Conservation (phyloP, 441 rosid species). For the Euphorbia celastroides region DNA sequence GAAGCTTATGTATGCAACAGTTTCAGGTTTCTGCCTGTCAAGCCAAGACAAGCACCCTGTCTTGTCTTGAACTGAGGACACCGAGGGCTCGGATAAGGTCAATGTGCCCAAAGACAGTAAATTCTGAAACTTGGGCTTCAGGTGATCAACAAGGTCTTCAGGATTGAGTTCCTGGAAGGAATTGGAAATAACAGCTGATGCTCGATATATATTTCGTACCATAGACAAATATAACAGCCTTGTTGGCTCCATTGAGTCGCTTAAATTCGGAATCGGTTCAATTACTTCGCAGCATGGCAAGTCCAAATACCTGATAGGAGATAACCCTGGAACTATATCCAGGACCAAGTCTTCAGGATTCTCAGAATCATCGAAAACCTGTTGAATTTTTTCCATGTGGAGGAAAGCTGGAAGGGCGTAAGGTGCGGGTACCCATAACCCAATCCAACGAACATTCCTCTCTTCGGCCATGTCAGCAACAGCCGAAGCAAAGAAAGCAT, state of each 20-base stretch:
- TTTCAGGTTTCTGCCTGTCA: not conserved
- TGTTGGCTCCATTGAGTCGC: no score
- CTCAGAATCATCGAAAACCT: not conserved
- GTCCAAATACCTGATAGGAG: not conserved
- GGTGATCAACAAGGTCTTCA: not conserved
- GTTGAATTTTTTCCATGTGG: not conserved
- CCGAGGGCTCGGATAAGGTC: not conserved
- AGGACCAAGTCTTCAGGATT: not conserved
- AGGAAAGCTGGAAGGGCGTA: not conserved
- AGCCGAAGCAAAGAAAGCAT: not conserved
- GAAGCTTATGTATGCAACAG: constrained; percentile 1
- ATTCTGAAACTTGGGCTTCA: constrained; percentile 2
- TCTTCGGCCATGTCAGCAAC: not conserved
- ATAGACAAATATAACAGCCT: not conserved
- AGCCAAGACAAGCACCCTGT: constrained; percentile 15
- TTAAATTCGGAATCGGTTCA: no score
- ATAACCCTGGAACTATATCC: not conserved
- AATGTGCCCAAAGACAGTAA: not conserved
- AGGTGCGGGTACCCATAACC: not conserved
- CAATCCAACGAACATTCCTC: constrained; percentile 3
- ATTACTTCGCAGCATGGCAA: no score
- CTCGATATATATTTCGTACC: not conserved
- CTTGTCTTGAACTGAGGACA: not conserved
- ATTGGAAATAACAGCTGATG: constrained; percentile 1
- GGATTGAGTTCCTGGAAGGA: constrained; percentile 5